Percentiles rank a stretch among this genome's conserved stretches.
These are phyloP conservation scores for Fonsecaea pugnacius DNA, from an alignment of 2,329 filamentous ascomycete species.

Conservation along the genomic window DNA sequence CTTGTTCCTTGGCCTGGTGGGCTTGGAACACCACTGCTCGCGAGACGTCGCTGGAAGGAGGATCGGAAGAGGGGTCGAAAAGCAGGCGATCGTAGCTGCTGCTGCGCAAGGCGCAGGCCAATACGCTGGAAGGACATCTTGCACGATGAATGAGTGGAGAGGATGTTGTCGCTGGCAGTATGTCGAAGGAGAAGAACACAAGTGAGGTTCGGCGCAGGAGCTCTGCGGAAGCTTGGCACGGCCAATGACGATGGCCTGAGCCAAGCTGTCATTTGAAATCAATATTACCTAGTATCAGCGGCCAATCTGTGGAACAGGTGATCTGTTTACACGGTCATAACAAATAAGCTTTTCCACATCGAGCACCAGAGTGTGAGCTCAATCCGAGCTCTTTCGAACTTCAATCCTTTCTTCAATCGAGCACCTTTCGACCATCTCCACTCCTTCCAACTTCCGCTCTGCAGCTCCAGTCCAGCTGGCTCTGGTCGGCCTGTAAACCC, in stretches of 20 bases:
- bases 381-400: slow-evolving; percentile 25
- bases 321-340: slow-evolving; percentile 6
- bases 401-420: slow-evolving; percentile 18
- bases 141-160: slow-evolving; percentile 26
- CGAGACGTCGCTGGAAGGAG: slow-evolving; percentile 71
- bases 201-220: slow-evolving; percentile 9
- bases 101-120: slow-evolving; percentile 65
- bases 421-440: slow-evolving; percentile 28
- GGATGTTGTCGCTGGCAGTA: slow-evolving; percentile 9
- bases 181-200: slow-evolving; percentile 5
- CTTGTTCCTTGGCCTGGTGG: slow-evolving; percentile 32
- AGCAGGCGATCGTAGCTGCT: slow-evolving; percentile 62
- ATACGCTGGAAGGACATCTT: slow-evolving; percentile 70
- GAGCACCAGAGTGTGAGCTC: slow-evolving; percentile 9
- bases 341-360: slow-evolving; percentile 14
- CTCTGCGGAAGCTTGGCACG: slow-evolving; percentile 9
- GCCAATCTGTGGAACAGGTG: slow-evolving; percentile 1
- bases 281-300: not conserved
- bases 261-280: slow-evolving; percentile 4
- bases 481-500: slow-evolving; percentile 28
- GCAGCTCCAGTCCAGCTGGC: slow-evolving; percentile 32
- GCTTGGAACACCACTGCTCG: slow-evolving; percentile 48
- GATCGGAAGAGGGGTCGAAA: slow-evolving; percentile 61
- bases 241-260: slow-evolving; percentile 9
- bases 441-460: slow-evolving; percentile 30